Evolutionary conservation across 306 rosid genomes (phyloP).

Genomic region (Pachyrhizus erosus): DNA sequence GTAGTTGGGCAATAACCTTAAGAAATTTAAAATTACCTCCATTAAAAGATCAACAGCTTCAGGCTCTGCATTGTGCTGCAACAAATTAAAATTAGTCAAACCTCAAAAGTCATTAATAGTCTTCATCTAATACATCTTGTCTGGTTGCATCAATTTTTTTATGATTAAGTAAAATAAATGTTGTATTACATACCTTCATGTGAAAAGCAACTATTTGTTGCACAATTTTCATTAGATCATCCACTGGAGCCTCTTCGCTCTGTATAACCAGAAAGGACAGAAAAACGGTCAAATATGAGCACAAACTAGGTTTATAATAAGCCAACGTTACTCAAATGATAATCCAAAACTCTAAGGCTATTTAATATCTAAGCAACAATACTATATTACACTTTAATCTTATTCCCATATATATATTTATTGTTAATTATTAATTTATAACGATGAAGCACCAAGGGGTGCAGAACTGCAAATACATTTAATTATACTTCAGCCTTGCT

Average conservation of each 20-base stretch:
- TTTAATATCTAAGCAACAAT: neutral
- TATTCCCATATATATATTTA: conserved; percentile 2
- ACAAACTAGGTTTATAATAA: conserved; percentile 1
- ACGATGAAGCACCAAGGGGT: neutral
- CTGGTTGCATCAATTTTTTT: neutral
- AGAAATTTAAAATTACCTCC: too few relatives aligned
- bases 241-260: conserved; percentile 74
- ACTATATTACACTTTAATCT: neutral
- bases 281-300: neutral
- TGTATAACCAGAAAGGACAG: conserved; percentile 42
- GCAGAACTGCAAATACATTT: too few relatives aligned
- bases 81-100: conserved; percentile 43
- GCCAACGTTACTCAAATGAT: neutral
- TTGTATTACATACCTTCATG: conserved; percentile 64
- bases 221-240: conserved; percentile 86
- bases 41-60: conserved; percentile 96
- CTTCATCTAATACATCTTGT: neutral
- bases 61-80: conserved; percentile 98
- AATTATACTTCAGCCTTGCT: too few relatives aligned
- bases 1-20: neutral
- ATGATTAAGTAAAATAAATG: neutral
- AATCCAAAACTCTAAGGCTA: conserved; percentile 13
- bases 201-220: conserved; percentile 87
- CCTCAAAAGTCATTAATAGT: neutral
- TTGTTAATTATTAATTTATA: neutral